Conservation (phyloP, 2,329 filamentous ascomycete species). For the Hymenoscyphus occultus region DNA sequence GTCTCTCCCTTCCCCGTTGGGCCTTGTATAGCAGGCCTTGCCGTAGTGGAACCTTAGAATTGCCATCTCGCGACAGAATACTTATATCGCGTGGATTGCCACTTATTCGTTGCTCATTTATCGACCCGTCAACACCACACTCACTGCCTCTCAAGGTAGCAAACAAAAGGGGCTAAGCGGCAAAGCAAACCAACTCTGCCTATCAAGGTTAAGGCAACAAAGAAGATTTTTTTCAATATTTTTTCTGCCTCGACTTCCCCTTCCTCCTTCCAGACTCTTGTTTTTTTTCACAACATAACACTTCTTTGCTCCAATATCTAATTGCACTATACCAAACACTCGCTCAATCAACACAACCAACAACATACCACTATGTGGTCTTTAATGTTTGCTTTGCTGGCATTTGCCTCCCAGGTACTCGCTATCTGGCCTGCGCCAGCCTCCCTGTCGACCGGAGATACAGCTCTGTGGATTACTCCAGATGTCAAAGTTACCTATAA, state of each 20-base stretch:
- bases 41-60: neutral
- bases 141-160: neutral
- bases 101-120: neutral
- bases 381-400: slow-evolving; percentile 21
- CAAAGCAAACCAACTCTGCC: neutral
- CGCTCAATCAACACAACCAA: neutral
- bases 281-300: neutral
- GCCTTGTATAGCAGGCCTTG: neutral
- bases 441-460: slow-evolving; percentile 49
- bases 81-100: slow-evolving; percentile 3
- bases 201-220: neutral
- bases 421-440: slow-evolving; percentile 59
- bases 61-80: neutral
- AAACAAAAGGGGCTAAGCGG: no score
- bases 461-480: slow-evolving; percentile 52
- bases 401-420: slow-evolving; percentile 22
- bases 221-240: neutral
- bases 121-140: no score
- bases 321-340: neutral
- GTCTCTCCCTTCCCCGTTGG: neutral
- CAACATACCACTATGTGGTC: slow-evolving; percentile 4
- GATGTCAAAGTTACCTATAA: slow-evolving; percentile 57
- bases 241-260: neutral
- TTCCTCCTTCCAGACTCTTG: neutral
- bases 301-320: neutral